Base-by-base conservation (phyloP, 768 basidiomycete genomes). In the Kwoniella mangroviensis region DNA sequence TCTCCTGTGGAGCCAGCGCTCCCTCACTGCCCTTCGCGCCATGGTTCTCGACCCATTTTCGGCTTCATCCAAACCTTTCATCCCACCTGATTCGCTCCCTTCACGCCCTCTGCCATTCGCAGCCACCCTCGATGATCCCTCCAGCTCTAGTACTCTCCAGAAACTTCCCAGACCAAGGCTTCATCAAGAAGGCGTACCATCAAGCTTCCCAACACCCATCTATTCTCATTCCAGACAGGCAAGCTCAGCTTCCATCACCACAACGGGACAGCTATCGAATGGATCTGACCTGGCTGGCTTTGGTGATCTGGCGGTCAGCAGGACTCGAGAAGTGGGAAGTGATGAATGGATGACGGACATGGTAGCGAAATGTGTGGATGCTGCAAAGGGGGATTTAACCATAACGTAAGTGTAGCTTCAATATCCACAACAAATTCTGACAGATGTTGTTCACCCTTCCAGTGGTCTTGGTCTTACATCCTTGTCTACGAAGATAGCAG, bases 271-370 rank as follows among this genome's bases (percentile, higher is more conserved):
- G 22, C 21, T 68, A 4, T 51, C 52, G 13, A 42, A 24, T 19
- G 41, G 53, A 3, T 24, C 55, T 22, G 63, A 60, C 9, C 22
- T 52, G 2, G 17, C 51, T 7, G 63, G 56, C 9, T 51, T 63
- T 34, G 63, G 56, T 2, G 56, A 54, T 57, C 28, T 54, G 13
- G 24, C 26, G 9, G 57, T 49, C 12, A 41, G n/a, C 15, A 62
- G 45, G 34, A 26, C 17, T 2, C 34, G 41, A 45, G 61, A 65
- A 45, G 41, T 72, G 1, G 79, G 79, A 22, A 76, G 73, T 59
- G 80, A 81, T 69, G 74, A 79, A 42, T 81, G 80, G 80, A 77
- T 81, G 80, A 63, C 59, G 4, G 68, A 49, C 40, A 61, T 72
- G 54, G 75, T 81, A 9, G 73, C 74, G 10, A 59, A 65, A 28